Evolutionary conservation across 1,284 basidiomycete genomes (phyloP), one percentile per base, ranked within the genome.

Genomic region (Schizophyllum amplum): DNA sequence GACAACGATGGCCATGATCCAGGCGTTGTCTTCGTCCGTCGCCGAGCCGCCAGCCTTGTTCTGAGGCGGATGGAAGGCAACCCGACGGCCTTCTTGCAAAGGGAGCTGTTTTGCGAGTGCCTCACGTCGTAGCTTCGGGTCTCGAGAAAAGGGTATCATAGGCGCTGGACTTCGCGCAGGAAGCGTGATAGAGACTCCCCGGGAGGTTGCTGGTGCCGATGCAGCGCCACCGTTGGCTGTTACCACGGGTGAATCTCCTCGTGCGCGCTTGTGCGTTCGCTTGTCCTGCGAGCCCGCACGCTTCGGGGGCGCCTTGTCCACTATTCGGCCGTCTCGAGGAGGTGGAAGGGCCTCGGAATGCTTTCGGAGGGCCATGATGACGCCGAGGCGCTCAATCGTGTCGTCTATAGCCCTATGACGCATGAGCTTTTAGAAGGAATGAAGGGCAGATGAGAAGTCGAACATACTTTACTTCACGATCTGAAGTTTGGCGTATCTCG

Each of bases 1-100:
- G 1, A 80, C 86, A 22, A 92, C 80, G 2, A 87, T 78, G 3
- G 88, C 90, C 55, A 92, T 71, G 59, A 92, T 92, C 89, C 89
- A 92, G 20, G 84, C 85, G 65, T 88, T 85, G 57, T 88, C 86
- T 15, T 76, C 76, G 51, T 85, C 81, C 17, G 68, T 69, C 59
- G 25, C 61, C 57, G 54, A 25, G 27, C 64, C 67, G 50, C 55
- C 72, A 65, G 63, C 69, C 68, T 72, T 86, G 75, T 64, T 76
- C 69, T 59, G 72, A 20, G 85, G 84, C 6, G 84, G 86, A 67
- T 86, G 86, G 63, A 91, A 92, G 1, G 87, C 89, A 7, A 92
- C 88, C 62, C 86, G 88, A 55, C 89, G 76, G 17, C 84, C 83
- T 66, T 81, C 78, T 64, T 83, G 82, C 24, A 92, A 72, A 15